Evolutionary conservation across 2,329 filamentous ascomycete species (phyloP).

Genomic region (Colletotrichum ledebouriae): DNA sequence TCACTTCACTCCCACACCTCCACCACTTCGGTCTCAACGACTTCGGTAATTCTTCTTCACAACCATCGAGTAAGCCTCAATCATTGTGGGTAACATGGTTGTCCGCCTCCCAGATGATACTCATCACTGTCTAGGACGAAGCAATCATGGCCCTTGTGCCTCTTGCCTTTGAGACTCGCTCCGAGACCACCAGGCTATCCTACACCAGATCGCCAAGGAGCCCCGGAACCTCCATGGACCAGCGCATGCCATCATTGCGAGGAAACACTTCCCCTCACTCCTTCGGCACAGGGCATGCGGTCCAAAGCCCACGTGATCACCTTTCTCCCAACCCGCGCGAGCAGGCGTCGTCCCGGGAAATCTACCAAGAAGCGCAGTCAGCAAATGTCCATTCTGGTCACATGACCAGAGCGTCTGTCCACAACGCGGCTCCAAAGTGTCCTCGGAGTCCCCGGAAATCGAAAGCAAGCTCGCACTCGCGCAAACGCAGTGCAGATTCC

Average conservation of each 20-base stretch:
- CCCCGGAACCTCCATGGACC: neutral
- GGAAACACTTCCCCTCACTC: constrained; percentile 19
- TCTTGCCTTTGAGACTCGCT: constrained; percentile 1
- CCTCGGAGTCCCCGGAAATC: neutral
- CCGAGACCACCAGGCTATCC: neutral
- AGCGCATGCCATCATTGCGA: constrained; percentile 3
- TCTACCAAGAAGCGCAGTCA: neutral
- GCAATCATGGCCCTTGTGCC: constrained; percentile 22
- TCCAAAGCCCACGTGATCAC: neutral
- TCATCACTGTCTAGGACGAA: neutral
- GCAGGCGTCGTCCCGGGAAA: neutral
- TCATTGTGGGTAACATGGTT: neutral
- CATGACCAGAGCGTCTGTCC: neutral
- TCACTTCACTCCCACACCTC: neutral
- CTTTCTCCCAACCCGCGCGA: neutral
- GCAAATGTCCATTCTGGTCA: neutral
- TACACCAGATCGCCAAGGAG: neutral
- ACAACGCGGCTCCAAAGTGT: neutral
- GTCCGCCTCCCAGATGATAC: neutral
- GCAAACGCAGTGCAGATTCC: constrained; percentile 1
- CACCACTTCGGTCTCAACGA: neutral
- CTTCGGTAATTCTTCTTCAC: neutral
- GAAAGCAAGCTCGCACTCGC: neutral
- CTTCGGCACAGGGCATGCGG: neutral
- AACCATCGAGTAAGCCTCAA: neutral